Evolutionary conservation across 805 yeast species (phyloP).

Genomic region (Candida anglica): DNA sequence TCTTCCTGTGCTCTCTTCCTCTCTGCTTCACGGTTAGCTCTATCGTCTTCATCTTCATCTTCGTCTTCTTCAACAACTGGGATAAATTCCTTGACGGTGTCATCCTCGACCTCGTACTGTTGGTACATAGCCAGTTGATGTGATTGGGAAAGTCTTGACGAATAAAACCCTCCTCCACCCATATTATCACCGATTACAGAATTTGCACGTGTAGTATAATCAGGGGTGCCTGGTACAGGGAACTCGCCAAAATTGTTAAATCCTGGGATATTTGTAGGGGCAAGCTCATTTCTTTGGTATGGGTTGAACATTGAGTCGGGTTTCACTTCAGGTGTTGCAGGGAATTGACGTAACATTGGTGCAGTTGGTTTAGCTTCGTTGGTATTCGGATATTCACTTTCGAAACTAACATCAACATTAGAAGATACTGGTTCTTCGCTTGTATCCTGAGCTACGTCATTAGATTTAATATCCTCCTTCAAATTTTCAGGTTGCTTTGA

Average conservation of each 20-base stretch:
- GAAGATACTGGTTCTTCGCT: no score
- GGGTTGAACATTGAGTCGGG: conserved; percentile 21
- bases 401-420: conserved; percentile 6
- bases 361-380: no score
- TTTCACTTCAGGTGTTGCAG: no score
- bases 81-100: conserved; percentile 39
- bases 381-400: conserved; percentile 2
- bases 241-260: conserved; percentile 30
- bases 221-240: conserved; percentile 45
- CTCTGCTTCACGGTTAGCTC: conserved; percentile 41
- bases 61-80: conserved; percentile 41
- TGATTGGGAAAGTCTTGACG: conserved; percentile 39
- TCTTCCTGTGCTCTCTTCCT: conserved; percentile 22
- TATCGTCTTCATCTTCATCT: conserved; percentile 47
- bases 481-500: no score
- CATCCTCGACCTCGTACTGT: conserved; percentile 43
- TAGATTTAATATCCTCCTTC: no score
- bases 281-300: conserved; percentile 14
- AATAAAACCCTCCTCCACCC: conserved; percentile 26
- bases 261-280: neutral
- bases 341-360: no score
- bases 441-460: no score
- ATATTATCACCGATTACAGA: conserved; percentile 35
- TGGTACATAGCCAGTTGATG: conserved; percentile 42
- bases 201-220: conserved; percentile 40